Evolutionary conservation across 345 rosid species (phyloP).

Genomic region (Eucalyptus grandis): DNA sequence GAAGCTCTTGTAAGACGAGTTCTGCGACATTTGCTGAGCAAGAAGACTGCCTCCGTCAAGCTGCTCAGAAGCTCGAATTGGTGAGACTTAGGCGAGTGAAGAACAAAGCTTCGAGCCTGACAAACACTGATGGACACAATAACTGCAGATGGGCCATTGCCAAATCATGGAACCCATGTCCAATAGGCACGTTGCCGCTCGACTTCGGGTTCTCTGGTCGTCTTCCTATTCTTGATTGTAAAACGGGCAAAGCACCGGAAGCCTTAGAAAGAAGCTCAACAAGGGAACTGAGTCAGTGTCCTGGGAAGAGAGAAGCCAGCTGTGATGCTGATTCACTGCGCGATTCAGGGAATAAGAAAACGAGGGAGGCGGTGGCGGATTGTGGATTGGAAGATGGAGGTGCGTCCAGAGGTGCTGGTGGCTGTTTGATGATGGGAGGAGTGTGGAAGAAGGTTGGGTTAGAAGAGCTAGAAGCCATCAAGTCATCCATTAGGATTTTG

Average conservation of each 20-base stretch:
- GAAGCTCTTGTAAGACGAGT: constrained; percentile 6
- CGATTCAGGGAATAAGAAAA: constrained; percentile 4
- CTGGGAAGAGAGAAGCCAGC: constrained; percentile 20
- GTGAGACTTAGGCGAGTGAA: constrained; percentile 17
- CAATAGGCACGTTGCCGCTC: constrained; percentile 70
- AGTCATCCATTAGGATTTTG: constrained; percentile 29
- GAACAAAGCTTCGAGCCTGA: constrained; percentile 5
- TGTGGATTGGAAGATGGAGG: neutral
- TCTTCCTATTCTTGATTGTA: constrained; percentile 46
- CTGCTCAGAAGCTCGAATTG: constrained; percentile 49
- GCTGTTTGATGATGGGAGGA: constrained; percentile 40
- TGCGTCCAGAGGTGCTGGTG: constrained; percentile 1
- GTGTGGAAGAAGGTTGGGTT: constrained; percentile 37
- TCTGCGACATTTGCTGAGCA: constrained; percentile 19
- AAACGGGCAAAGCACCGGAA: neutral
- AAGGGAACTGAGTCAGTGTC: constrained; percentile 1
- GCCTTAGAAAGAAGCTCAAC: neutral
- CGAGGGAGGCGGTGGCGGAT: constrained; percentile 11
- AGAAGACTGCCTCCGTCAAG: constrained; percentile 26
- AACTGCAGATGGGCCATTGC: constrained; percentile 41
- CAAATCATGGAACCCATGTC: constrained; percentile 76
- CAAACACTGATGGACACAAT: constrained; percentile 5
- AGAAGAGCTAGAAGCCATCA: constrained; percentile 24
- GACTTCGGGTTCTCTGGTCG: constrained; percentile 48
- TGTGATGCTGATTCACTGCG: neutral